Evolutionary conservation across 2,329 filamentous ascomycete genomes (phyloP), one percentile per base, ranked within the genome.

Genomic region (Rachicladosporium sp.): DNA sequence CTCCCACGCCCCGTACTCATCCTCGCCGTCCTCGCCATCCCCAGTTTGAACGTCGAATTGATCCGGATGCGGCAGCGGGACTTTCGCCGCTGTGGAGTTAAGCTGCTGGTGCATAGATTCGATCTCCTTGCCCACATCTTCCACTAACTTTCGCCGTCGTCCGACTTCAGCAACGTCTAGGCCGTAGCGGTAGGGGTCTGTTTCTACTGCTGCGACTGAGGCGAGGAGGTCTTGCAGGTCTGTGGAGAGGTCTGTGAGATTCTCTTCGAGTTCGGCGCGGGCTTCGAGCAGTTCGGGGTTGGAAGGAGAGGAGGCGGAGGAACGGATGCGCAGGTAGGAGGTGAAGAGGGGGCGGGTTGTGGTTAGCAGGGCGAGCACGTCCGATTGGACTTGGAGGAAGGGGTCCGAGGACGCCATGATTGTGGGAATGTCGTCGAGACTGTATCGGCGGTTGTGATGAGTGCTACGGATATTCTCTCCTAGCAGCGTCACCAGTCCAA

Each of bases 311-410:
- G 79, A 80, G 43, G 80, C 75, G 19, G 93, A 80, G 34, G 87
- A 91, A 56, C 87, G 85, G 65, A 98, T 98, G 57, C 91, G 89
- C 33, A 94, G 75, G 68, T 94, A 98, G 10, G 88, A 95, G 47
- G 83, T 80, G 70, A 95, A 95, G 42, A 95, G 78, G 38, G 88
- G 80, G 7, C 89, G 81, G 38, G 85, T 82, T 10, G 76, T 77
- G 49, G 81, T 74, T 47, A 98, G 78, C 45, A 93, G 82, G 47
- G 78, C 68, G 50, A 93, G 79, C 50, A 96, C 85, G 65, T 98
- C 91, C 64, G 64, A 60, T 51, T 70, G 68, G 30, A 69, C 67
- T 48, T 68, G 64, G 43, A 68, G 58, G 53, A 70, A 71, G 23
- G 68, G 68, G 48, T 71, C 68, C 46, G 67, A 57, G 11, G 59